Evolutionary conservation across 1,284 basidiomycete genomes (phyloP), one percentile per base, ranked within the genome.

Genomic region (Leccinum griseonigrum): DNA sequence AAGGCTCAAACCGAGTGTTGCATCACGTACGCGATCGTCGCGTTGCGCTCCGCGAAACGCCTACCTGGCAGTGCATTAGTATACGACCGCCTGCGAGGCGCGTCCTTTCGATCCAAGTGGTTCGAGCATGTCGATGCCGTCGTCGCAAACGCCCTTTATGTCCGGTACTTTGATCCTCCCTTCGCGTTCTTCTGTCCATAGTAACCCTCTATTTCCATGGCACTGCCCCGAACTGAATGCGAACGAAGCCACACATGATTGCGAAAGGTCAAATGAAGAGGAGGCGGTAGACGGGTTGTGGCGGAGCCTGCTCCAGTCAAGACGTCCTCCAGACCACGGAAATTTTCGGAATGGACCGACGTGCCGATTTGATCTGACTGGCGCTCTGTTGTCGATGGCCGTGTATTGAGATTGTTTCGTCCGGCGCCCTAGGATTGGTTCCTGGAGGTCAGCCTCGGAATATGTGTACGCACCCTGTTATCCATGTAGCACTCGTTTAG

Each of bases 341-440:
- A 61, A 32, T 28, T 66, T 46, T 60, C 69, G 6, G 58, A 16
- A 16, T 74, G 72, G 74, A 64, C 53, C 1, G 68, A 72, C 26
- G 69, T 69, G n/a, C 63, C 70, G 36, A 38, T 71, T 34, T 67
- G 54, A 66, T n/a, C 6, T 43, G 3, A 13, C 18, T n/a, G 9
- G 14, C 9, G 7, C 14, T 11, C 3, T 48, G 14, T 56, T 11
- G 18, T 59, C 36, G 16, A 55, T 13, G 55, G 52, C 46, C 26
- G 11, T 22, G 9, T 48, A 53, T 53, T 11, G 22, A 26, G 22
- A 26, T 26, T n/a, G 8, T 28, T 13, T 54, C 40, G 9, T 46
- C 18, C 18, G 46, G 29, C 14, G 3, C 48, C 36, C 56, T 34
- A 29, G 57, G 58, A 52, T 68, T 31, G 68, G 69, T 61, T 63